phyloP scores from a whole-genome alignment of 306 rosid genomes.

The Mimosa pudica region DNA sequence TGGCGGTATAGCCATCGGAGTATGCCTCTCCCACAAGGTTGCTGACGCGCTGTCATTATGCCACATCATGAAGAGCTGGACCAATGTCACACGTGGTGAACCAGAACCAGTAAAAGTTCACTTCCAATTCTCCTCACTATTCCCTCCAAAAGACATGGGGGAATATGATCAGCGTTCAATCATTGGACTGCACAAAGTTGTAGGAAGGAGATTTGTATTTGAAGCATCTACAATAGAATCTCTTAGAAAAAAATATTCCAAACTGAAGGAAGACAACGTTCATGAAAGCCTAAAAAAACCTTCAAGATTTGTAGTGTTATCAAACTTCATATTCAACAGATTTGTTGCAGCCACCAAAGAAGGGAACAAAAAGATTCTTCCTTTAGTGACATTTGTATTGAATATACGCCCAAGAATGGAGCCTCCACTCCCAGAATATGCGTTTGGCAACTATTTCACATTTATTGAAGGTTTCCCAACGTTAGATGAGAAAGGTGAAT shows the following conservation, averaged over 20 bases:
- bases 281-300: slow-evolving; percentile 9
- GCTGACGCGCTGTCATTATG: background rate
- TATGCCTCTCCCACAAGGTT: background rate
- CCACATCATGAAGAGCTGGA: background rate
- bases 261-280: background rate
- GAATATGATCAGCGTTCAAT: slow-evolving; percentile 15
- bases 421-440: slow-evolving; percentile 29
- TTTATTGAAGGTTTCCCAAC: background rate
- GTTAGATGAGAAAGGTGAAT: background rate
- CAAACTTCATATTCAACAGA: slow-evolving; percentile 49
- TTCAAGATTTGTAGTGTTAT: slow-evolving; percentile 48
- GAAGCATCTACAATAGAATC: background rate
- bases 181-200: slow-evolving; percentile 19
- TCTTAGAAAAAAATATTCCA: slow-evolving; percentile 4
- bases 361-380: background rate
- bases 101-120: slow-evolving; percentile 19
- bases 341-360: slow-evolving; percentile 33
- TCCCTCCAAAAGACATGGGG: slow-evolving; percentile 39
- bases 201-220: background rate
- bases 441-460: slow-evolving; percentile 37
- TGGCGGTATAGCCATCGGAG: background rate
- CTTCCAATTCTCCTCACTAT: slow-evolving; percentile 40
- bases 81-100: background rate
- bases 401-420: slow-evolving; percentile 45
- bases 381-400: slow-evolving; percentile 25